Percentiles rank a stretch among this genome's conserved stretches.
Evolutionary conservation across 305 asterid genomes (phyloP).

Genomic region (Ruellia speciosa): DNA sequence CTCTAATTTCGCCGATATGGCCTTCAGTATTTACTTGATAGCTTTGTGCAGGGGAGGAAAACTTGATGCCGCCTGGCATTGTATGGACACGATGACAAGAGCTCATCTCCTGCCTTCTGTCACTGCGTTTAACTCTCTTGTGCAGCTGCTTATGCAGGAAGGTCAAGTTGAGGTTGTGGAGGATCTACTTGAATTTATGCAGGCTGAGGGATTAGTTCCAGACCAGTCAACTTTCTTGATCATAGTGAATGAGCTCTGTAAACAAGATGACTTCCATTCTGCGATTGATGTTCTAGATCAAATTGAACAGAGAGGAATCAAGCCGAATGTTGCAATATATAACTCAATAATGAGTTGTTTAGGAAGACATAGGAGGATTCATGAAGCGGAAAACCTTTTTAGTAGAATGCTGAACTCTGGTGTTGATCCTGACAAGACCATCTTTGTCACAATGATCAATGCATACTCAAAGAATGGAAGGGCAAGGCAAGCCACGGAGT

Average conservation of each 20-base stretch:
- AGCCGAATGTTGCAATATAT: slow-evolving; percentile 40
- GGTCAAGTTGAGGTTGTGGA: slow-evolving; percentile 37
- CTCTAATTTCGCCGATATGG: slow-evolving; percentile 28
- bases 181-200: slow-evolving; percentile 40
- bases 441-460: slow-evolving; percentile 48
- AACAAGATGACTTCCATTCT: slow-evolving; percentile 33
- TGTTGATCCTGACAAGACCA: slow-evolving; percentile 41
- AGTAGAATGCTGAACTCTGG: slow-evolving; percentile 42
- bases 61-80: slow-evolving; percentile 33
- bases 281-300: slow-evolving; percentile 42
- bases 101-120: slow-evolving; percentile 32
- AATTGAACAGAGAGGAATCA: slow-evolving; percentile 41
- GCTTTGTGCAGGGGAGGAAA: slow-evolving; percentile 43
- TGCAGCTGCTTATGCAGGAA: slow-evolving; percentile 38
- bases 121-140: slow-evolving; percentile 50
- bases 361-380: slow-evolving; percentile 34
- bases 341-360: slow-evolving; percentile 42
- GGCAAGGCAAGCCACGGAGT: slow-evolving; percentile 32
- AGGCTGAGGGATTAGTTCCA: slow-evolving; percentile 40
- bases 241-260: slow-evolving; percentile 39
- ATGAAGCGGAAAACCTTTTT: slow-evolving; percentile 40
- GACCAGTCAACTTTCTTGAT: slow-evolving; percentile 36
- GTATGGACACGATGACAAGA: slow-evolving; percentile 37
- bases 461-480: slow-evolving; percentile 48
- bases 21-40: slow-evolving; percentile 48